These are phyloP conservation scores for Neoboletus brunneissimus DNA, from an alignment of 768 basidiomycete genomes.

Conservation along the genomic window DNA sequence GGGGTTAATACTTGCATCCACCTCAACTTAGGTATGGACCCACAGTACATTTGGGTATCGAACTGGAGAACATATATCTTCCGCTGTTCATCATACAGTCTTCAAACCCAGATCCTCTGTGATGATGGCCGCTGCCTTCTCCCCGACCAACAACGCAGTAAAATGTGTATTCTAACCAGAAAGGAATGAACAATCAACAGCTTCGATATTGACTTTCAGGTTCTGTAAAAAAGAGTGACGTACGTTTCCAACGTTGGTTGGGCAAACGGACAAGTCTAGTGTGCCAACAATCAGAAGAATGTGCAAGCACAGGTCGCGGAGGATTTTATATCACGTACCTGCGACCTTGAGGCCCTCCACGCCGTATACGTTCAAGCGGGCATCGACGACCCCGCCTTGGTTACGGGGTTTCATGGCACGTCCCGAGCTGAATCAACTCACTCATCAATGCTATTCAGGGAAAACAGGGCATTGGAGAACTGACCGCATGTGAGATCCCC, in stretches of 20 bases:
- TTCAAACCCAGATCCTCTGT: constrained; percentile 43
- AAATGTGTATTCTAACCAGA: constrained; percentile 40
- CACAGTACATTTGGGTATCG: no score
- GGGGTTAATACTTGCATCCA: no score
- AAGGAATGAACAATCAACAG: neutral
- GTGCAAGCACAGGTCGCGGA: no score
- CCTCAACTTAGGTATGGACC: no score
- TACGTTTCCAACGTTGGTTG: constrained; percentile 26
- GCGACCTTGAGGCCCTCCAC: constrained; percentile 58
- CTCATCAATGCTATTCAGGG: neutral
- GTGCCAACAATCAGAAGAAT: neutral
- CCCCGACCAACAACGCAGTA: constrained; percentile 47
- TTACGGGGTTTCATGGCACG: constrained; percentile 63
- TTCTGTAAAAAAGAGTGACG: neutral
- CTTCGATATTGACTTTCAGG: no score
- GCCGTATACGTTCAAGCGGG: constrained; percentile 60
- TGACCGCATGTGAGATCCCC: constrained; percentile 17
- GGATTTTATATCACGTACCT: constrained; percentile 33
- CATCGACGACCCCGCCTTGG: constrained; percentile 60
- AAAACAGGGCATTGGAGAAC: neutral
- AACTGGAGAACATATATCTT: no score
- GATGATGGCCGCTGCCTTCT: constrained; percentile 61
- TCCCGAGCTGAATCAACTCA: constrained; percentile 46
- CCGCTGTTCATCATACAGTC: no score
- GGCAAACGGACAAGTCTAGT: constrained; percentile 39